Evolutionary conservation across 1,284 basidiomycete species (phyloP).

Genomic region (Lignosus rhinocerotis): DNA sequence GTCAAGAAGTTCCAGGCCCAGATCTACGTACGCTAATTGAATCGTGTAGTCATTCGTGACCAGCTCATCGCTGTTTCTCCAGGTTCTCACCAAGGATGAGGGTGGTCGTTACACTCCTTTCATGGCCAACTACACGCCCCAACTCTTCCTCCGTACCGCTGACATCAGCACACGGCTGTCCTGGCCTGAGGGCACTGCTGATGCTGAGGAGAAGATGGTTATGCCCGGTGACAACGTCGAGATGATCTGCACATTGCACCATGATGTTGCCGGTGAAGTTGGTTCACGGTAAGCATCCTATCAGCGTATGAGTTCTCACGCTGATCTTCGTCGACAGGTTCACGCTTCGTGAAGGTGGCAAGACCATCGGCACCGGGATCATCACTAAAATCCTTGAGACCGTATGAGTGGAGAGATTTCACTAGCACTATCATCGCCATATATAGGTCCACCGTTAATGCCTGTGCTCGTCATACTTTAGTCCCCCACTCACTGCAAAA

Average conservation of each 20-base stretch:
- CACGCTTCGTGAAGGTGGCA: conserved; percentile 96
- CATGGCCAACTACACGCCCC: conserved; percentile 95
- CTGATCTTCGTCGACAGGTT: conserved; percentile 51
- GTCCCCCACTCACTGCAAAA: conserved; percentile 30
- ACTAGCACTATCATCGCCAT: conserved; percentile 22
- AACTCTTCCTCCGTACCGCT: conserved; percentile 95
- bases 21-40: conserved; percentile 68
- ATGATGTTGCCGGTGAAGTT: conserved; percentile 90
- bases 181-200: conserved; percentile 83
- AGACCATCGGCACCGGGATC: conserved; percentile 91
- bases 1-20: conserved; percentile 94
- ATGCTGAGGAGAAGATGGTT: conserved; percentile 87
- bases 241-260: conserved; percentile 83
- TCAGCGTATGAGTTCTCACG: neutral
- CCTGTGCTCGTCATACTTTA: conserved; percentile 29
- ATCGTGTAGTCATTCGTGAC: neutral
- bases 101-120: conserved; percentile 97
- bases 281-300: conserved; percentile 70
- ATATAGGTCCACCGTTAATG: conserved; percentile 24
- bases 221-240: conserved; percentile 99
- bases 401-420: conserved; percentile 23
- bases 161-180: conserved; percentile 88
- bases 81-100: conserved; percentile 96
- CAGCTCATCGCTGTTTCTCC: neutral
- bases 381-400: conserved; percentile 78